Base-by-base conservation (phyloP, 164 flowering plant genomes). In the Vitis rotundifolia region DNA sequence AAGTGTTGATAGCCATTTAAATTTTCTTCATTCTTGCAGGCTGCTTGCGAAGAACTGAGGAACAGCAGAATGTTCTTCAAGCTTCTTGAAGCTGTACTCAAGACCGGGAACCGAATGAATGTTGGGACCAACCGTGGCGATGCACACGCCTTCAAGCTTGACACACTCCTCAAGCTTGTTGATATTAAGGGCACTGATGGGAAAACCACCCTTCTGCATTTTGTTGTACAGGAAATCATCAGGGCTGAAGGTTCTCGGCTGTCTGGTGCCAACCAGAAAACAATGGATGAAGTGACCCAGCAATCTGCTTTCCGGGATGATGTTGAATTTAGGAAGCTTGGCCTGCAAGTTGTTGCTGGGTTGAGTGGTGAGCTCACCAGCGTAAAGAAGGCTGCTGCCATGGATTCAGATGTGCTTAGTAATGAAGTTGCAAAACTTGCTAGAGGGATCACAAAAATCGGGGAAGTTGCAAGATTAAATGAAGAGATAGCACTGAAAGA, bases 111-210 rank as follows among this genome's bases (percentile, higher is more conserved):
- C 73, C 86, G 92, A n/a, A 91, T 91, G 95, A 91, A 93, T 71
- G 90, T 87, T 59, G 98, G 97, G 48, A 93, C 95, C 59, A 90
- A 93, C 76, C 85, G 98, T 2, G 97, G 97, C 1, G 95, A 93
- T 77, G 98, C 94, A 15, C 89, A 75, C 13, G 96, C 97, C 37
- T 92, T 89, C 87, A 92, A 91, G 82, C 97, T 93, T 9, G 98
- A 93, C 73, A 89, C 97, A 0, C 93, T 94, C 55, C 93, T 94
- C 63, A 91, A 94, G 80, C 91, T 94, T 19, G 96, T 85, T 2
- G 98, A 91, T 76, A 83, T 91, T 12, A 91, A 90, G 80, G 98
- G 96, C 55, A 72, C 89, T 1, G 98, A 94, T 81, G 95, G 97
- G 28, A 92, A 91, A 74, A 94, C 98, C 64, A 92, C 97, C 9